Conservation (phyloP, 192 early-diverging fungal species). For the Umbelopsis sp. region DNA sequence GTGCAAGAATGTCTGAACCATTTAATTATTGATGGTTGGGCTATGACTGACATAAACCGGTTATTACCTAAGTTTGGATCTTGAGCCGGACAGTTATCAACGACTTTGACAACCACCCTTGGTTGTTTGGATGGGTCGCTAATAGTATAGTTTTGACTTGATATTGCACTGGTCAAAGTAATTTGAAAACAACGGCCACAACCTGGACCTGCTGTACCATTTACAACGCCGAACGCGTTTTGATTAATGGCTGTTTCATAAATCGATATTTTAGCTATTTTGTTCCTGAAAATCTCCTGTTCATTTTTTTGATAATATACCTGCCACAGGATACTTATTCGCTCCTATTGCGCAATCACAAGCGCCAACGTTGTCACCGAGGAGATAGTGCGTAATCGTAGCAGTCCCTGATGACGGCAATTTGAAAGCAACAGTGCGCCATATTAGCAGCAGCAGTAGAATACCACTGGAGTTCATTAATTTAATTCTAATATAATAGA, state of each 20-base stretch:
- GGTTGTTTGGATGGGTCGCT: neutral
- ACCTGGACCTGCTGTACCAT: slow-evolving; percentile 19
- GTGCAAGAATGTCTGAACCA: neutral
- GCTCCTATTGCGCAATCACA: slow-evolving; percentile 27
- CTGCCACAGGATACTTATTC: slow-evolving; percentile 25
- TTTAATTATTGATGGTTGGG: neutral
- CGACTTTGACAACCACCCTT: slow-evolving; percentile 18
- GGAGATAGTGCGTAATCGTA: slow-evolving; percentile 26
- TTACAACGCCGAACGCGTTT: slow-evolving; percentile 19
- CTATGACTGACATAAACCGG: neutral
- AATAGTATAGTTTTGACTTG: slow-evolving; percentile 19
- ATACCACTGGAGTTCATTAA: slow-evolving; percentile 10
- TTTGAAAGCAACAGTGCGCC: slow-evolving; percentile 16
- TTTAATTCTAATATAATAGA: slow-evolving; percentile 12
- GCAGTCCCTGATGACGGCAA: slow-evolving; percentile 21
- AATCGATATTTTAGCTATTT: neutral
- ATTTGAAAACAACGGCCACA: slow-evolving; percentile 26
- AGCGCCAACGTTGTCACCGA: slow-evolving; percentile 26
- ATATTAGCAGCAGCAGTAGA: neutral
- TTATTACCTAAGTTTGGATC: slow-evolving; percentile 18
- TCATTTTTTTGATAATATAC: neutral
- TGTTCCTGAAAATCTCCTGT: neutral
- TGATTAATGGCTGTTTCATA: slow-evolving; percentile 22
- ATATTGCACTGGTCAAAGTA: slow-evolving; percentile 1
- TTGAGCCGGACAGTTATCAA: slow-evolving; percentile 23